These are phyloP conservation scores for Penicillium dipodomyicola DNA, from an alignment of 495 filamentous ascomycete species.

Conservation along the genomic window DNA sequence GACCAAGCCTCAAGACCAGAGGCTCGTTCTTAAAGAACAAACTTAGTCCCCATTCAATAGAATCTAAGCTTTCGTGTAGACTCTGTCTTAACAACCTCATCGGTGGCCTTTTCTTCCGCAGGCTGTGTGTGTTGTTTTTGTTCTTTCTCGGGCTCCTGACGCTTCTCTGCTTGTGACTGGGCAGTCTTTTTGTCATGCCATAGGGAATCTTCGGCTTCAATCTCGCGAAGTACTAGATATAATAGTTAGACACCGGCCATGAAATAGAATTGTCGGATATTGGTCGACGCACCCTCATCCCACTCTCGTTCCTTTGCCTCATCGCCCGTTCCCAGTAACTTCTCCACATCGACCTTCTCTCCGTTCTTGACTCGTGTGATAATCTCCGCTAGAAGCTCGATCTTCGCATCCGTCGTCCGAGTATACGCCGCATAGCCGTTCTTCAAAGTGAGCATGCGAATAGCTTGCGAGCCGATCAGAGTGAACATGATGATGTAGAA, in stretches of 20 bases:
- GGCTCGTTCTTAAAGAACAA: not conserved
- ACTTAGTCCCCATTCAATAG: slow-evolving; percentile 22
- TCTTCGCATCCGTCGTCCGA: slow-evolving; percentile 74
- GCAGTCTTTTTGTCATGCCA: slow-evolving; percentile 48
- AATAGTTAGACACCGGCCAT: slow-evolving; percentile 17
- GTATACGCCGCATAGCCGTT: slow-evolving; percentile 69
- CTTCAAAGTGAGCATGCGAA: slow-evolving; percentile 81
- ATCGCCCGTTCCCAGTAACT: slow-evolving; percentile 76
- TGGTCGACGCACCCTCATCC: slow-evolving; percentile 68
- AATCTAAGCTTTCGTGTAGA: slow-evolving; percentile 36
- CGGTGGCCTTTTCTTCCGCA: slow-evolving; percentile 19
- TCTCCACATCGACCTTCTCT: slow-evolving; percentile 88
- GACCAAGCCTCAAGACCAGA: not conserved
- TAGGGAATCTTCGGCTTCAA: slow-evolving; percentile 71
- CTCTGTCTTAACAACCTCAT: slow-evolving; percentile 14
- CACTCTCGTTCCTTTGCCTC: slow-evolving; percentile 74
- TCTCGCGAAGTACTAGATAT: slow-evolving; percentile 66
- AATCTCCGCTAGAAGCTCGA: slow-evolving; percentile 74
- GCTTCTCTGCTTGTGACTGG: slow-evolving; percentile 5
- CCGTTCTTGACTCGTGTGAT: slow-evolving; percentile 78
- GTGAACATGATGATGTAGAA: slow-evolving; percentile 90
- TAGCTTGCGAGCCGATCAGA: slow-evolving; percentile 89
- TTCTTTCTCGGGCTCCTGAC: slow-evolving; percentile 7
- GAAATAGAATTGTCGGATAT: not conserved
- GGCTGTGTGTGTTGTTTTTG: slow-evolving; percentile 13